These are phyloP conservation scores for Litsea cubeba DNA, from an alignment of 164 flowering plant species.

Conservation along the genomic window DNA sequence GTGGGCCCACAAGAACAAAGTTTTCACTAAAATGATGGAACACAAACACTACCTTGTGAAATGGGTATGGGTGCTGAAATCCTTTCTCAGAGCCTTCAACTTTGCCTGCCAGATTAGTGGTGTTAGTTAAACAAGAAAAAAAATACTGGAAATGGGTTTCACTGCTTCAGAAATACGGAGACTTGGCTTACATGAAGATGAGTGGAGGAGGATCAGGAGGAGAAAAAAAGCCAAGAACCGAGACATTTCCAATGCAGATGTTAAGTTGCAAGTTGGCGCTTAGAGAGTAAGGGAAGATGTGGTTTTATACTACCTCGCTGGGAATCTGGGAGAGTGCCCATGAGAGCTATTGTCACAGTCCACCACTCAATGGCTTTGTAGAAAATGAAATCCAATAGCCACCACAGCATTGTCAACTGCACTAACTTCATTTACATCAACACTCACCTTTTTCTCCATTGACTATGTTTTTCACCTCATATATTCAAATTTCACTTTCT, in stretches of 20 bases:
- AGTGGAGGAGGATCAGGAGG: slow-evolving; percentile 14
- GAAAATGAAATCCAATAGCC: slow-evolving; percentile 32
- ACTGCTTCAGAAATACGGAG: background rate
- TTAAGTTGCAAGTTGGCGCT: slow-evolving; percentile 3
- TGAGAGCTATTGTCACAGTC: slow-evolving; percentile 26
- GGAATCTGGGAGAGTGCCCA: slow-evolving; percentile 14
- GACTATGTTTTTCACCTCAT: background rate
- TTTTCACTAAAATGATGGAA: background rate
- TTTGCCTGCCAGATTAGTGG: slow-evolving; percentile 17
- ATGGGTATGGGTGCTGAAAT: background rate
- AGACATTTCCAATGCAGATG: slow-evolving; percentile 23
- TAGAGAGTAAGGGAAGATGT: slow-evolving; percentile 9
- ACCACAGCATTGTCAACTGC: slow-evolving; percentile 47
- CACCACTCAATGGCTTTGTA: slow-evolving; percentile 34
- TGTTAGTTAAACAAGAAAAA: background rate
- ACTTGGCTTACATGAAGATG: slow-evolving; percentile 26
- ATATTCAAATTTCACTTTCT: background rate
- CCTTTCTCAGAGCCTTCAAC: slow-evolving; percentile 19
- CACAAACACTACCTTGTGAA: slow-evolving; percentile 22
- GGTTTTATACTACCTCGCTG: slow-evolving; percentile 14
- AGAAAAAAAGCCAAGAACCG: slow-evolving; percentile 21
- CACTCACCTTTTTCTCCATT: background rate
- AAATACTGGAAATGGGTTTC: background rate
- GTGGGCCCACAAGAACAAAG: too few species aligned
- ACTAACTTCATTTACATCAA: slow-evolving; percentile 19